A percentile compares a stretch with the other conserved stretches of the same genome.
Conservation (phyloP, 371 early-diverging fungal species). For the Mortierella sp. region DNA sequence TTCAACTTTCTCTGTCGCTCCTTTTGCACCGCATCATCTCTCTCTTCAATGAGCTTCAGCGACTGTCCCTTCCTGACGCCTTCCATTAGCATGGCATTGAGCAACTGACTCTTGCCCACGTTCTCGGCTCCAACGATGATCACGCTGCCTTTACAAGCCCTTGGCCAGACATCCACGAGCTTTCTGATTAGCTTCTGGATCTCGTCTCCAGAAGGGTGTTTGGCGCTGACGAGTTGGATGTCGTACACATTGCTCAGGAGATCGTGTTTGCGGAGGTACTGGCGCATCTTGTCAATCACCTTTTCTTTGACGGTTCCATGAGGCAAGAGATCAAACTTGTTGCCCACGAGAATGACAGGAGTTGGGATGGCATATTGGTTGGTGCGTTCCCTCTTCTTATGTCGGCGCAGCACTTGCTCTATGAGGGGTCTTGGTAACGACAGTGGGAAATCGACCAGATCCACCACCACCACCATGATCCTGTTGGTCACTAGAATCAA, state of each 20-base stretch:
- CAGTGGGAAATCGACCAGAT: conserved; percentile 44
- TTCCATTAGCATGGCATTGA: conserved; percentile 48
- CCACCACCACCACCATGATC: conserved; percentile 36
- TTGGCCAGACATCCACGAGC: conserved; percentile 24
- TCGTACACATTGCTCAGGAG: conserved; percentile 18
- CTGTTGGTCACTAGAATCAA: too few species aligned
- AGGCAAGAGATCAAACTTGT: conserved; percentile 53
- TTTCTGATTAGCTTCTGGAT: conserved; percentile 31
- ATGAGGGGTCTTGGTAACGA: conserved; percentile 41
- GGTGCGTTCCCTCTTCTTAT: neutral
- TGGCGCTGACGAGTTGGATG: conserved; percentile 48
- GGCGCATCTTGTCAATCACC: conserved; percentile 13
- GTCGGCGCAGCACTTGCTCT: conserved; percentile 21
- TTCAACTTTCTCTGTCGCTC: conserved; percentile 32
- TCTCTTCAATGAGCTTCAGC: neutral
- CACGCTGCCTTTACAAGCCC: conserved; percentile 35
- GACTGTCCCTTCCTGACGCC: conserved; percentile 31
- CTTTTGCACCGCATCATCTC: conserved; percentile 9
- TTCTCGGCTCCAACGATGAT: conserved; percentile 50
- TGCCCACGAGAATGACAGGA: conserved; percentile 46
- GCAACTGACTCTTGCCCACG: conserved; percentile 48
- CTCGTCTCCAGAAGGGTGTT: conserved; percentile 44
- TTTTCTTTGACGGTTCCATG: conserved; percentile 20
- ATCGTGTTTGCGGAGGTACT: conserved; percentile 19
- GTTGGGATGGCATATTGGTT: conserved; percentile 12